Base-by-base conservation (phyloP, 176 grass and related monocot genomes). In the Aegilops tauschii region DNA sequence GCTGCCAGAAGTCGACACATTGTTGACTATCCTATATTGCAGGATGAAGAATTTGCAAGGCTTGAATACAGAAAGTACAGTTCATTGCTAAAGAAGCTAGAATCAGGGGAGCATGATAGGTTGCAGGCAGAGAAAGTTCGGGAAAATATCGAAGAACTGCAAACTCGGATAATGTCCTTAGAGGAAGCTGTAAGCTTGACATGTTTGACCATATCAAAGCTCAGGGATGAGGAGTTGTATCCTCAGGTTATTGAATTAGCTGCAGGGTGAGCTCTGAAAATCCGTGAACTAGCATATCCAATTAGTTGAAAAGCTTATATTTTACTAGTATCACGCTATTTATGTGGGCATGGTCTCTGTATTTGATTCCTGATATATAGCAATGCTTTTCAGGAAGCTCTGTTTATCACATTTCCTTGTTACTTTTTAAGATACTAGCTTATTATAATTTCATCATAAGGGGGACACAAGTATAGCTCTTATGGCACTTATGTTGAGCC, bases 231-330 rank as follows among this genome's bases (percentile, higher is more conserved):
- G 87, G 89, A 99, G 65, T 87, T 99, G 37, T 96, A 90, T 81
- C 97, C 94, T 92, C 97, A 99, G 56, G 86, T 99, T 73, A 91
- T 99, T 73, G 90, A 99, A 90, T 86, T 97, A 54, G 95, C 91
- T 87, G 89, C 86, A 49, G 89, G 93, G 95, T 98, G 91, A 86
- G 92, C 61, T 84, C 34, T n/a, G 52, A 69, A 85, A 42, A 68
- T 85, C 76, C 52, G 36, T 23, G 86, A 78, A 12, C 28, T 75
- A 80, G 45, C 50, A 32, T 54, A 77, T 88, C 75, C n/a, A 64
- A 58, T 52, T 37, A 64, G 30, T 90, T 70, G 16, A 18, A 32
- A 84, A 61, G 40, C n/a, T 84, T 39, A 3, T 83, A 45, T 78
- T 36, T 84, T 65, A 28, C 32, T 36, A 73, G 10, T 9, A 42